Conservation (phyloP, 768 basidiomycete species). For the Tylopilus intermedius region DNA sequence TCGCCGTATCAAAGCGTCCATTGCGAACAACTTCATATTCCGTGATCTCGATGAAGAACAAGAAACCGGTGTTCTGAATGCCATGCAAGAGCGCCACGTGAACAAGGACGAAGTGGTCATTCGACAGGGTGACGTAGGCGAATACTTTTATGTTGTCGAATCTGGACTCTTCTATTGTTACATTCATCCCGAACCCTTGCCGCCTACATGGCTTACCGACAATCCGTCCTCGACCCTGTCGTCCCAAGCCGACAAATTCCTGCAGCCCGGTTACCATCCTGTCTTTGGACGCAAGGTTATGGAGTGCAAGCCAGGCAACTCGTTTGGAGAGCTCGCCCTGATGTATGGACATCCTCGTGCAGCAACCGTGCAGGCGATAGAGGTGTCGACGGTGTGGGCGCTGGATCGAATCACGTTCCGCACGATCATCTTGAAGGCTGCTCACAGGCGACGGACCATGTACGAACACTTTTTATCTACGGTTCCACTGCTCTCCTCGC, state of each 20-base stretch:
- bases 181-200: constrained; percentile 62
- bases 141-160: constrained; percentile 97
- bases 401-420: constrained; percentile 98
- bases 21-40: constrained; percentile 88
- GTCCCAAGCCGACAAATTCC: constrained; percentile 48
- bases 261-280: constrained; percentile 62
- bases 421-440: constrained; percentile 92
- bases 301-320: constrained; percentile 77
- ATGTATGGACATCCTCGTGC: constrained; percentile 98
- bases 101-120: constrained; percentile 83
- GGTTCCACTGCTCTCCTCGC: constrained; percentile 79
- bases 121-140: constrained; percentile 93
- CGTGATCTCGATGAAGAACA: constrained; percentile 96
- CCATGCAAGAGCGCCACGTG: constrained; percentile 86
- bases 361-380: constrained; percentile 85
- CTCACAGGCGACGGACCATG: constrained; percentile 86
- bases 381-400: constrained; percentile 84
- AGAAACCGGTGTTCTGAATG: constrained; percentile 84
- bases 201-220: constrained; percentile 52
- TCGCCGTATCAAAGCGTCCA: constrained; percentile 80
- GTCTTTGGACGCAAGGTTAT: constrained; percentile 78
- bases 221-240: constrained; percentile 34
- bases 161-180: constrained; percentile 81
- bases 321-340: constrained; percentile 93
- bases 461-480: constrained; percentile 95